Percentiles rank a stretch among this genome's conserved stretches.
Evolutionary conservation across 495 filamentous ascomycete species (phyloP).

Genomic region (Copromyces sp.): DNA sequence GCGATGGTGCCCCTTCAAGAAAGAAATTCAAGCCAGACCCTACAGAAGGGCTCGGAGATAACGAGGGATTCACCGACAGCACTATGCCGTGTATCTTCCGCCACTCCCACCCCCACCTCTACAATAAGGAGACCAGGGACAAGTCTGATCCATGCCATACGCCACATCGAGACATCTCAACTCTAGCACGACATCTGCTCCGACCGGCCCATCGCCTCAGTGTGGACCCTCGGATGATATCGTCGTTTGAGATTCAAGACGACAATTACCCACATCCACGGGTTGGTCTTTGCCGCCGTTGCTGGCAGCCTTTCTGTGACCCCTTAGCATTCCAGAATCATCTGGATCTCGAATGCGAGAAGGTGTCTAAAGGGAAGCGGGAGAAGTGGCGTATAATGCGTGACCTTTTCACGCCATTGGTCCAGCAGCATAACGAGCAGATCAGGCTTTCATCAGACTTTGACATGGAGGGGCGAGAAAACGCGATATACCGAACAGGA

Average conservation of each 20-base stretch:
- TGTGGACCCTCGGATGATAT: slow-evolving; percentile 18
- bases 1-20: not conserved
- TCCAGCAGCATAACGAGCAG: not conserved
- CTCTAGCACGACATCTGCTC: slow-evolving; percentile 23
- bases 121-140: slow-evolving; percentile 19
- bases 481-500: not conserved
- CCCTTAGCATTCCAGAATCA: slow-evolving; percentile 16
- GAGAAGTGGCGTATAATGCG: slow-evolving; percentile 25
- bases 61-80: slow-evolving; percentile 20
- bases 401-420: slow-evolving; percentile 21
- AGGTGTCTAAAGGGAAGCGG: slow-evolving; percentile 24
- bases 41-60: not conserved
- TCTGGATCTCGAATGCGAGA: slow-evolving; percentile 12
- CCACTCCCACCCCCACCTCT: slow-evolving; percentile 20
- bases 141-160: slow-evolving; percentile 27
- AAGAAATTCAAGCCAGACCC: not conserved
- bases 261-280: slow-evolving; percentile 15
- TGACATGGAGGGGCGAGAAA: not conserved
- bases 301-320: slow-evolving; percentile 19
- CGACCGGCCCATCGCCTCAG: slow-evolving; percentile 22
- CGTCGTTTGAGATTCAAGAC: slow-evolving; percentile 22
- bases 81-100: slow-evolving; percentile 27
- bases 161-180: slow-evolving; percentile 25
- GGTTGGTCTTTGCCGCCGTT: slow-evolving; percentile 21
- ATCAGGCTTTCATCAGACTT: not conserved